Base-by-base conservation (phyloP, 2,329 filamentous ascomycete species). In the Pestalotiopsis sp. region DNA sequence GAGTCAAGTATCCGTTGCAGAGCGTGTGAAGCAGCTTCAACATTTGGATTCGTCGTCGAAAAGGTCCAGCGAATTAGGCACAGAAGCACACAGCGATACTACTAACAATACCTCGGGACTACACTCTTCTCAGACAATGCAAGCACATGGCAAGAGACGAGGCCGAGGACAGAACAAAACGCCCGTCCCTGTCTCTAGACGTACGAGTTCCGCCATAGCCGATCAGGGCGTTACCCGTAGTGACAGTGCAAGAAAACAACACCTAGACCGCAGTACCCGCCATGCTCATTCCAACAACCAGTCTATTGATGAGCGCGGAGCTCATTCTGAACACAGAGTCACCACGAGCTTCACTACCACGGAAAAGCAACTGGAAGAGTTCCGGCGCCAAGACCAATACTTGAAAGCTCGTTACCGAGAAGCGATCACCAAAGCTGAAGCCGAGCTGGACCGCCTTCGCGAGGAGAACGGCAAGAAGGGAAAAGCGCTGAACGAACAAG, bases 391-490 rank as follows among this genome's bases (percentile, higher is more conserved):
- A 36, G 55, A 36, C 17, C n/a, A 58, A 17, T 14, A n/a, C 20
- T 27, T 59, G 12, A 58, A 70, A 17, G 65, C 67, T n/a, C 60
- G 64, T 3, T 69, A 71, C 58, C 52, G 63, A 27, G 31, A 52
- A 55, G 67, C 67, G 14, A 69, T 69, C 9, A 38, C 67, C 9
- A 65, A 55, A 6, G 67, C 70, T 20, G 61, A 70, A 49, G 69
- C 45, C 11, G 67, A 71, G 52, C 65, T 70, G 17, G 45, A 64
- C 11, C 65, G 65, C 14, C 59, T 71, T 41, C 41, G 49, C 20
- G 23, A 41, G 14, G 20, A 52, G 57, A 52, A 25, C 14, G n/a
- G 38, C 39, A 45, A 64, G 39, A 31, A 23, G 11, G 31, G 39
- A 4, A 64, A 39, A 23, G 14, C 23, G 7, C 41, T 20, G 23